Percentiles rank a stretch among this genome's conserved stretches.
Evolutionary conservation across 192 early-diverging fungal genomes (phyloP).

Genomic region (Linnemannia zychae): DNA sequence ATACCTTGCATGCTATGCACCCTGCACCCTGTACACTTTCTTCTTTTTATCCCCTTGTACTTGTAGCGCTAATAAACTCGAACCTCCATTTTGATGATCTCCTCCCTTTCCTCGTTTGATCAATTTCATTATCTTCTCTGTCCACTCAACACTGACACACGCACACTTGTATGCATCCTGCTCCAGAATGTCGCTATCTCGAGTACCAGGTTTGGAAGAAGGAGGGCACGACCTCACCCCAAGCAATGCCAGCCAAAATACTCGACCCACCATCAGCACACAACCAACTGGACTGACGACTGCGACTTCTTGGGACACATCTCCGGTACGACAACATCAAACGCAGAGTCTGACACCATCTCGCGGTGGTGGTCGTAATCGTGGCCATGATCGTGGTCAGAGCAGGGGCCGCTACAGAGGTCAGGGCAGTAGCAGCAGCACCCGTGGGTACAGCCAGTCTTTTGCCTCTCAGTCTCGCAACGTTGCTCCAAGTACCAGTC

Average conservation of each 20-base stretch:
- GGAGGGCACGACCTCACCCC: neutral
- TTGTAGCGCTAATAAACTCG: neutral
- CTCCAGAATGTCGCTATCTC: neutral
- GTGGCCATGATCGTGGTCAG: neutral
- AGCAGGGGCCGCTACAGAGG: neutral
- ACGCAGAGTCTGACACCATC: neutral
- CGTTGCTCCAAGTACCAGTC: neutral
- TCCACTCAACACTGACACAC: neutral
- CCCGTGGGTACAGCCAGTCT: neutral
- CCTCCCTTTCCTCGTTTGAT: neutral
- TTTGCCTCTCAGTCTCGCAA: neutral
- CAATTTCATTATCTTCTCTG: neutral
- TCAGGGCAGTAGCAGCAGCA: neutral
- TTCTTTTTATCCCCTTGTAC: neutral
- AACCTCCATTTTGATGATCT: neutral
- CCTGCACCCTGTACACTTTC: neutral
- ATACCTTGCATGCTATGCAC: neutral
- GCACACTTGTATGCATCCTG: neutral
- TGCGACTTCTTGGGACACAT: neutral
- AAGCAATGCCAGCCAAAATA: neutral
- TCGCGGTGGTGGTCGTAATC: neutral
- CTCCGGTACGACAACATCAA: neutral
- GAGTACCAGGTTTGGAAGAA: neutral
- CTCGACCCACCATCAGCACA: neutral
- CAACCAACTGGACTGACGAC: neutral